Conservation (phyloP, 345 rosid species). For the Salix brachista region DNA sequence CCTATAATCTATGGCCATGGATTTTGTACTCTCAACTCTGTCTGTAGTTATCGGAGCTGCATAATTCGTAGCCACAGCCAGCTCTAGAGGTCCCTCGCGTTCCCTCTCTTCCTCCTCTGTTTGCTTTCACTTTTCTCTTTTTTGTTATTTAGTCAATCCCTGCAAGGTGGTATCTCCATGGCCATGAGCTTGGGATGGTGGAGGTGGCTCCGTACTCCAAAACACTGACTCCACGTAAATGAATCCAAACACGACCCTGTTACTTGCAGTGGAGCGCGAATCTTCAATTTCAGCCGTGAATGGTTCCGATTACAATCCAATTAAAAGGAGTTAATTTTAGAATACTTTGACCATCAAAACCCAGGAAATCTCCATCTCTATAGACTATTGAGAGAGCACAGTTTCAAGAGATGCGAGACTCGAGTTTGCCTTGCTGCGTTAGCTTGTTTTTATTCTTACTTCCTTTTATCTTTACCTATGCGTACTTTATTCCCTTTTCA, state of each 20-base stretch:
- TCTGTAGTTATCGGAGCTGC: not conserved
- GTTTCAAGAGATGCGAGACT: too few relatives aligned
- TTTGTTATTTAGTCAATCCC: not conserved
- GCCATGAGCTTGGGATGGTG: not conserved
- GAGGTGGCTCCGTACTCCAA: not conserved
- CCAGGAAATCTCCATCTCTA: too few relatives aligned
- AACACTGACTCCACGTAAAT: not conserved
- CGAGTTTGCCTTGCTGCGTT: too few relatives aligned
- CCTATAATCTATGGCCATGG: not conserved
- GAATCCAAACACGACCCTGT: too few relatives aligned
- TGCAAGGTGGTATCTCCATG: not conserved
- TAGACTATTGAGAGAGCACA: too few relatives aligned
- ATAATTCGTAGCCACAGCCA: not conserved
- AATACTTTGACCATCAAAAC: too few relatives aligned
- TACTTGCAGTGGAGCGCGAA: too few relatives aligned
- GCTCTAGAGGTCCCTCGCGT: not conserved
- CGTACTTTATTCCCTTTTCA: not conserved
- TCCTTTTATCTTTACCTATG: too few relatives aligned
- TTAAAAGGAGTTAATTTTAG: too few relatives aligned
- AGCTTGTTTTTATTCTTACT: too few relatives aligned
- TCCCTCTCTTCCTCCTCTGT: not conserved
- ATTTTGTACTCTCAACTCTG: not conserved
- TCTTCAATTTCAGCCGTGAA: too few relatives aligned
- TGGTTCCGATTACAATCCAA: too few relatives aligned
- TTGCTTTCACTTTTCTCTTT: not conserved